Evolutionary conservation across 306 rosid species (phyloP), one percentile per base, ranked within the genome.

Genomic region (Castanea crenata): DNA sequence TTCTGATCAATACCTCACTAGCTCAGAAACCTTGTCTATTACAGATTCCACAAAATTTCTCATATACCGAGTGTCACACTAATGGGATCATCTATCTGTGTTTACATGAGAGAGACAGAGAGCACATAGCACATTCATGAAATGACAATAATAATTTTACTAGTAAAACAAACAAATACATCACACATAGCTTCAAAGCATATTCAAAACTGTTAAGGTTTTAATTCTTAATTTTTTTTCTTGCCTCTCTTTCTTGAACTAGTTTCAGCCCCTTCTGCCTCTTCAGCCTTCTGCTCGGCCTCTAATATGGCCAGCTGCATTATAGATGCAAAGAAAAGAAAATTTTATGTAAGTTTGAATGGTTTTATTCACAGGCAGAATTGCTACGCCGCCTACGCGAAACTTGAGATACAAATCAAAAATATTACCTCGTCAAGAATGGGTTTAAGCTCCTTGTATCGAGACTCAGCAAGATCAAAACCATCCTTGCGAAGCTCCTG

Each of bases 401-500:
- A 35, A 32, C 62, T 65, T 31, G 56, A 59, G 38, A 63, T 65
- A 23, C 62, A 56, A 82, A 74, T 55, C 5, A 58, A 84, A 32
- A 79, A 75, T 13, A 41, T 83, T 89, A 95, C 98, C 99, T 95
- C 98, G 5, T 95, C 99, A 62, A 95, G 98, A 79, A 95, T 90
- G 31, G 99, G 99, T 83, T 92, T 95, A 67, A 95, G 98, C 87
- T 95, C 99, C 84, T 87, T 83, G 82, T 90, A 90, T 44, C 98
- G 92, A 69, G 86, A 73, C 80, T 91, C 99, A 15, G 98, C 99
- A 46, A 92, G 98, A 90, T 95, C 99, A 82, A 95, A 95, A 51
- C 99, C 99, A 56, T 95, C 99, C 81, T 91, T 95, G n/a, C 98
- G 92, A 25, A 95, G 99, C 89, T 95, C 99, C 99, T 93, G 75